Evolutionary conservation across 2,329 filamentous ascomycete genomes (phyloP), one percentile per base, ranked within the genome.

Genomic region (Exophiala dermatitidis): DNA sequence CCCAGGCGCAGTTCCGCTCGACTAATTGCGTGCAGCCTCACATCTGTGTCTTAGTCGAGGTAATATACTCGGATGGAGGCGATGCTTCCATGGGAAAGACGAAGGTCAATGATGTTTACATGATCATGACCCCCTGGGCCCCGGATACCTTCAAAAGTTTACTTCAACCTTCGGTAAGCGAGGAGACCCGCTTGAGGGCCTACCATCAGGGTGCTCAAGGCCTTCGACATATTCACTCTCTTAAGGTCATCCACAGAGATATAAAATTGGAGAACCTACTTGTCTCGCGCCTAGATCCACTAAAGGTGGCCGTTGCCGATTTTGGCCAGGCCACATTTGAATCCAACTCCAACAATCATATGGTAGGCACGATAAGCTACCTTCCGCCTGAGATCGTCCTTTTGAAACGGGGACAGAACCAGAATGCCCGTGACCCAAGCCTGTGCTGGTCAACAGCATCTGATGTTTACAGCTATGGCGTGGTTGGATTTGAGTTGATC

Each of bases 231-330:
- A 84, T 94, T 57, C 90, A 95, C 67, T 75, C 77, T 34, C 88
- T 93, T 67, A 84, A 86, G 62, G 94, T 95, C 64, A 89, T 95
- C 60, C 89, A 95, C 70, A 80, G 89, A 64, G 89, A 95, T 68
- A 80, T 95, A 50, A 95, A 95, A 72, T 90, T 90, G 1, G 89
- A 95, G 69, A 95, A 95, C 63, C 87, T 95, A 33, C 74, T 95
- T 12, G 75, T 95, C 44, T 90, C 95, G 65, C 84, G 84, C 0
- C 88, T 94, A 65, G 89, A 89, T 5, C 93, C 97, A 68, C 90
- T 97, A 51, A 47, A 50, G 10, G 52, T 48, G 10, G 91, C 97
- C 77, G 78, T 97, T 69, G 94, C 93, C 52, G 93, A 98, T 71
- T 98, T 97, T 74, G 97, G 93, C 77, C 96, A 95, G 70, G 97